Evolutionary conservation across 495 filamentous ascomycete species (phyloP), one percentile per base, ranked within the genome.

Genomic region (Xylaria sp.): DNA sequence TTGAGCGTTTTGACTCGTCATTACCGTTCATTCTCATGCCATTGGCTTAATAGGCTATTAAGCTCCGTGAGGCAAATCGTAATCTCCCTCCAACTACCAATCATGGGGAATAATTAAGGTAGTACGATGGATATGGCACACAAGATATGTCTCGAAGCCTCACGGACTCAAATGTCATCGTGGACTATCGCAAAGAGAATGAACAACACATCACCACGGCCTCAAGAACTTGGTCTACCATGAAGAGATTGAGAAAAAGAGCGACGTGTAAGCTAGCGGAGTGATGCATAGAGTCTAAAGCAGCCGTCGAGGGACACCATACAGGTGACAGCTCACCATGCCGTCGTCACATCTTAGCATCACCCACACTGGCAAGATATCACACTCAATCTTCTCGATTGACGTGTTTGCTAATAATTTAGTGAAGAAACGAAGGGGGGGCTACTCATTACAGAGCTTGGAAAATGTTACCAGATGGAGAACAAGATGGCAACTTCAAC

Each of bases 221-320:
- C 59, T 63, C 68, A 40, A 2, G 2, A 63, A 6, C 17, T 37
- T 52, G 11, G 15, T 31, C 55, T 70, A 24, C 9, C 26, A 31
- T 21, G 43, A 62, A 50, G 33, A 50, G 15, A 53, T 29, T 29
- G 55, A 33, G 29, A 69, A 41, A 19, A n/a, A 21, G 55, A 63
- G 44, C 59, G 24, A 70, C 59, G 58, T 70, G 59, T 63, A 70
- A 63, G 19, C 68, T 15, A 24, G 21, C 35, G 35, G 15, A 48
- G 44, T 31, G 53, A 41, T 70, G 44, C 26, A 33, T 46, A 63
- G 58, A 24, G 58, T 70, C 61, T 70, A 41, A 52, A 50, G 58
- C 33, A 70, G 77, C 85, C 80, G 71, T 82, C 78, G 37, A 82
- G 75, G 58, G 81, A 80, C 70, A 50, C 31, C 9, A n/a, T 35